Base-by-base conservation (phyloP, 2,329 filamentous ascomycete species). In the Pochonia chlamydosporia region DNA sequence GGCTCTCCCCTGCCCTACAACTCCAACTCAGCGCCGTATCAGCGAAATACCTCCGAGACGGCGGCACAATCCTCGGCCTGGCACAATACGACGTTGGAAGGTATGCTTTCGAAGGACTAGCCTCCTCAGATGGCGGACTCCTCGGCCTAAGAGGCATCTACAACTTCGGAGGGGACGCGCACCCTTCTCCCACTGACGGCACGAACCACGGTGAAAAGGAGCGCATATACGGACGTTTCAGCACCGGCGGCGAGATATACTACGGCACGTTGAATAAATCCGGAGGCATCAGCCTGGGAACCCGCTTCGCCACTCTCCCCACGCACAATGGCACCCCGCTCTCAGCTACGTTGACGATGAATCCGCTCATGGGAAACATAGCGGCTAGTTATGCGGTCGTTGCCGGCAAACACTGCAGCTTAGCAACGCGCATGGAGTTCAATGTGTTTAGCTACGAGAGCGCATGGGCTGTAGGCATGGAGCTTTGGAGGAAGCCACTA, bases 381-480 rank as follows among this genome's bases (percentile, higher is more conserved):
- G 91, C 87, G 48, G 89, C 90, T 30, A 95, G 84, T 14, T 99
- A 99, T 64, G 88, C 93, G 0, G 88, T 97, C 41, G 86, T 89
- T 59, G 92, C 92, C 2, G 89, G 89, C 3, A 80, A 80, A 28
- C 82, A 89, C 58, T 81, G 95, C 56, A 87, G 89, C 10, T 78
- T 99, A 43, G 93, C 90, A 53, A 95, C 90, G 20, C 83, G 87
- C 43, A 92, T 97, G 69, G 90, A 95, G 61, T 99, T 99, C 69
- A 99, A 99, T 60, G 87, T 96, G 43, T 97, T 96, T 69, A 96
- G 89, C 63, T 99, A 96, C 71, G 93, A 99, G 71, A 96, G 89
- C 62, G 87, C 93, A 49, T 85, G 96, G 74, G 85, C 90, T 23
- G 79, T 97, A 21, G 93, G 93, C 13, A 88, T 89, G 70, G 93